Evolutionary conservation across 805 yeast species (phyloP).

Genomic region (Clavispora fructus): DNA sequence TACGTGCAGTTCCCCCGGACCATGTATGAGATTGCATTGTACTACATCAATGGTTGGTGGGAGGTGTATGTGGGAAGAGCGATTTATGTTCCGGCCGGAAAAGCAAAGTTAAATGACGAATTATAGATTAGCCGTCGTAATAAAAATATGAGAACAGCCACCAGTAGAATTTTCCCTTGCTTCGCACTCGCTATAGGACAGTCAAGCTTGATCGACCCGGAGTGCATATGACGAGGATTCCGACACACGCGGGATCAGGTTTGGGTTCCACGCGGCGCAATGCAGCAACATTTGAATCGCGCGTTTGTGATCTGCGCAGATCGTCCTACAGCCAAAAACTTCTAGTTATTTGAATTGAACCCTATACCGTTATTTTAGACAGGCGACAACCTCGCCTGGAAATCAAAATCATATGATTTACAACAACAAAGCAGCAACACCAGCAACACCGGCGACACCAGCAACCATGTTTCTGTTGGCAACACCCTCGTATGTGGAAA

Average conservation of each 20-base stretch:
- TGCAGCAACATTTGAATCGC: neutral
- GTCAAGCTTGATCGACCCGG: no score
- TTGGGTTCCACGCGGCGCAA: neutral
- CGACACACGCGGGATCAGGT: neutral
- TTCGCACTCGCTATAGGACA: no score
- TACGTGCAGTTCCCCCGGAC: conserved; percentile 68
- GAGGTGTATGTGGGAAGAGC: conserved; percentile 63
- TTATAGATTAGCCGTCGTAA: conserved; percentile 5
- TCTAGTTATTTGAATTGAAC: neutral
- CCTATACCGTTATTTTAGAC: neutral
- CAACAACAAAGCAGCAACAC: conserved; percentile 35
- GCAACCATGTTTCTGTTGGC: conserved; percentile 25
- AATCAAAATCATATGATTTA: conserved; percentile 2
- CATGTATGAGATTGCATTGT: conserved; percentile 45
- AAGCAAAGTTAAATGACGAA: conserved; percentile 9
- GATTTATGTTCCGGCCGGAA: conserved; percentile 12
- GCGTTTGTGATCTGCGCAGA: neutral
- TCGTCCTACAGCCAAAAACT: neutral
- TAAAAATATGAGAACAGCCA: neutral
- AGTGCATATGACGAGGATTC: neutral
- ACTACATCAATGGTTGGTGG: conserved; percentile 59
- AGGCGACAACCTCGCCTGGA: neutral
- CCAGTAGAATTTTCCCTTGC: neutral
- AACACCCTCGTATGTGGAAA: conserved; percentile 25
- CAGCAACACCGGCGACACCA: conserved; percentile 39